Conservation (phyloP, 2,329 filamentous ascomycete genomes). For the Ophiostoma perfectum region DNA sequence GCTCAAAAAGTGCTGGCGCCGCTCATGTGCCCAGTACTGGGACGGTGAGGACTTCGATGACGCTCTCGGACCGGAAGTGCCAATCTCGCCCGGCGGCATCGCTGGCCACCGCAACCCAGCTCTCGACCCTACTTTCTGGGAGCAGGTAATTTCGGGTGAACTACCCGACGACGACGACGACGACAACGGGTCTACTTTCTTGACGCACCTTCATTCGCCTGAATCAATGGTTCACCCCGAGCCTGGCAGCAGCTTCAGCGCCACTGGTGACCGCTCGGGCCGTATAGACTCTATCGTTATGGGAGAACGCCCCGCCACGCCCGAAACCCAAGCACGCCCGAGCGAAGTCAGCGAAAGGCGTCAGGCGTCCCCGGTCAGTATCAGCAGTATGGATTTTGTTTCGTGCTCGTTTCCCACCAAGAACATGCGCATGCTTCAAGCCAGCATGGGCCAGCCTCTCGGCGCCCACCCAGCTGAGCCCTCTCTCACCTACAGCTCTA, state of each 20-base stretch:
- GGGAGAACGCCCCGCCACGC: conserved; percentile 44
- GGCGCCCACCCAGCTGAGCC: conserved; percentile 54
- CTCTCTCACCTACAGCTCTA: conserved; percentile 42
- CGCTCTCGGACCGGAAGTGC: conserved; percentile 56
- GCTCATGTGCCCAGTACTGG: conserved; percentile 87
- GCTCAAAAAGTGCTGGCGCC: conserved; percentile 94
- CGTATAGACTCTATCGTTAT: conserved; percentile 45
- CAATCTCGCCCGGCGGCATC: conserved; percentile 71
- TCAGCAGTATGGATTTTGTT: conserved; percentile 55
- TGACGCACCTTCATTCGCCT: conserved; percentile 22
- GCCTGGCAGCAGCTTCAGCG: conserved; percentile 27
- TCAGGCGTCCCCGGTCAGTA: conserved; percentile 50
- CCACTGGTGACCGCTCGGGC: conserved; percentile 39
- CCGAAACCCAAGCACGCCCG: conserved; percentile 34
- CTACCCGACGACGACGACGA: conserved; percentile 38
- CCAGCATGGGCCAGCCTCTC: conserved; percentile 40
- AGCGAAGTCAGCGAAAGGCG: conserved; percentile 32
- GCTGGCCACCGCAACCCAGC: conserved; percentile 54
- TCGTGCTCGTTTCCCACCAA: conserved; percentile 61
- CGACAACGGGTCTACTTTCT: conserved; percentile 36
- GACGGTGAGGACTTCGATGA: conserved; percentile 63
- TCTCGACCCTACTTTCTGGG: conserved; percentile 52
- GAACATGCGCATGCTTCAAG: conserved; percentile 38
- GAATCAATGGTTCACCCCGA: conserved; percentile 19
- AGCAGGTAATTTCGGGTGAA: conserved; percentile 42